Percentiles rank a stretch among this genome's conserved stretches.
These are phyloP conservation scores for Cokeromyces recurvatus DNA, from an alignment of 371 early-diverging fungal species.

Conservation along the genomic window DNA sequence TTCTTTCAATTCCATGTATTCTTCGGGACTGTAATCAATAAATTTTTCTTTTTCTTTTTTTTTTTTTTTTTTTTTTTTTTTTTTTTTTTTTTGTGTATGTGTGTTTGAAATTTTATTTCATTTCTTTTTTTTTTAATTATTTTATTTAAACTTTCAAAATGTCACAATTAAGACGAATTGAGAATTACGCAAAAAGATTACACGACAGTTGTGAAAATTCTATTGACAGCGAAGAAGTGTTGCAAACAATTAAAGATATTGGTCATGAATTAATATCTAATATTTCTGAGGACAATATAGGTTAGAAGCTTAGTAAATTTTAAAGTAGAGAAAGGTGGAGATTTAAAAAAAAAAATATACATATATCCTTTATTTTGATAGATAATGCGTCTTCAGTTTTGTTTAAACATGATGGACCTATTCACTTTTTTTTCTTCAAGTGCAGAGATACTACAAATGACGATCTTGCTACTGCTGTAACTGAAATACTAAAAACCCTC, in stretches of 20 bases:
- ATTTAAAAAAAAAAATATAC: not conserved
- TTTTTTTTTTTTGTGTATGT: too few relatives aligned
- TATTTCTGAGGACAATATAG: constrained; percentile 28
- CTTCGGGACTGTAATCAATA: too few relatives aligned
- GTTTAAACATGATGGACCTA: constrained; percentile 25
- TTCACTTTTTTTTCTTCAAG: constrained; percentile 14
- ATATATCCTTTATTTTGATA: too few relatives aligned
- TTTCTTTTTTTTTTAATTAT: too few relatives aligned
- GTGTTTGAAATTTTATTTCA: too few relatives aligned
- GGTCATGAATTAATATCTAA: constrained; percentile 16
- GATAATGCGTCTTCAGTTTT: constrained; percentile 37
- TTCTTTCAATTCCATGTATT: too few relatives aligned
- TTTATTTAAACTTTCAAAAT: too few relatives aligned
- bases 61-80: too few relatives aligned
- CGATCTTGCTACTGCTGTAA: constrained; percentile 15
- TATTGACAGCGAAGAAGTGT: not conserved
- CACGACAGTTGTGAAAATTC: not conserved
- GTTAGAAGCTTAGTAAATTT: constrained; percentile 21
- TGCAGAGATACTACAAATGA: constrained; percentile 6
- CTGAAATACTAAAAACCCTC: constrained; percentile 22
- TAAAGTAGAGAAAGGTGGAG: not conserved
- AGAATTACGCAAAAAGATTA: not conserved
- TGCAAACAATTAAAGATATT: constrained; percentile 3
- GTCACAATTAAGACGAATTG: constrained; percentile 1
- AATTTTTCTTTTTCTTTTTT: too few relatives aligned